Conservation (phyloP, 257 asterid genomes). For the Eustoma russellianum region DNA sequence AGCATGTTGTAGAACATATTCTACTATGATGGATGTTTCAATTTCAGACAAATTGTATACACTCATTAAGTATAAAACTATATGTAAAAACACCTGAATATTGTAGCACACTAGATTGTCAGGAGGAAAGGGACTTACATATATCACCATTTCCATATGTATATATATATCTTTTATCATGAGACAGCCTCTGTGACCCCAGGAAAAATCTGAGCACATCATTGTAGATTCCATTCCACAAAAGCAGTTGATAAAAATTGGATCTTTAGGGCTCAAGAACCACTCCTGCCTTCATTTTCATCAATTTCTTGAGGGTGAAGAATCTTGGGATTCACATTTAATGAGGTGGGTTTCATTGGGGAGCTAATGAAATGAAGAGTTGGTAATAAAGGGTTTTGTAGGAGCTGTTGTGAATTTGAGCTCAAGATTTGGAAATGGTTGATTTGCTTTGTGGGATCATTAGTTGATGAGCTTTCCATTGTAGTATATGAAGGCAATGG, state of each 20-base stretch:
- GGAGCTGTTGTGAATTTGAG: conserved; percentile 17
- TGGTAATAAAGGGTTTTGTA: conserved; percentile 27
- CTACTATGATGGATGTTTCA: no score
- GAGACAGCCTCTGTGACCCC: neutral
- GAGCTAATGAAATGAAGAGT: conserved; percentile 39
- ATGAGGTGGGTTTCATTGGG: conserved; percentile 21
- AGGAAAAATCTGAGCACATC: neutral
- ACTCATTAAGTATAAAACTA: no score
- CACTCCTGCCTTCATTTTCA: conserved; percentile 10
- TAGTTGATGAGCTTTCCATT: conserved; percentile 12
- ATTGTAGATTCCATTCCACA: no score
- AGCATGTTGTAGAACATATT: no score
- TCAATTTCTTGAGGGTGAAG: conserved; percentile 15
- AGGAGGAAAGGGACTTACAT: no score
- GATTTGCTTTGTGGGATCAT: conserved; percentile 21
- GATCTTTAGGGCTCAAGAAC: conserved; percentile 12
- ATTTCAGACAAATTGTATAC: no score
- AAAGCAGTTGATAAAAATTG: no score
- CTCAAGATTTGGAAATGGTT: conserved; percentile 26
- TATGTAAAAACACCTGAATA: no score
- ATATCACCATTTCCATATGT: no score
- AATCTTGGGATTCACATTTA: conserved; percentile 14
- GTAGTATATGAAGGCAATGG: conserved; percentile 26
- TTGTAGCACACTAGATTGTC: no score
- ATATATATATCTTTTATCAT: neutral